These are phyloP conservation scores for Passiflora organensis DNA, from an alignment of 345 rosid species.

Conservation along the genomic window DNA sequence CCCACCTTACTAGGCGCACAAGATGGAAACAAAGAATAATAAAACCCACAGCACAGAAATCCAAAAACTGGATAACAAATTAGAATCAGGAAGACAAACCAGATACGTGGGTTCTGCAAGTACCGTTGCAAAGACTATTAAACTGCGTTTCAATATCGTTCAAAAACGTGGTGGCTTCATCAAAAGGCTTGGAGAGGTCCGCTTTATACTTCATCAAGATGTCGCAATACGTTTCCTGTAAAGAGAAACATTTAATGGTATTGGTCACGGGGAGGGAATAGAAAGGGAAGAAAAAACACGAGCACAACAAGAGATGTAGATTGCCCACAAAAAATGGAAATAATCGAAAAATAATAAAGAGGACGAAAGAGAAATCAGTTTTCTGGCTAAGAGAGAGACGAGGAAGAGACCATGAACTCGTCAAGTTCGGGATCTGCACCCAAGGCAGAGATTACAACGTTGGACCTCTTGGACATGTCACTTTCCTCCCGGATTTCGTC, in stretches of 20 bases:
- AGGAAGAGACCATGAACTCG: slow-evolving; percentile 50
- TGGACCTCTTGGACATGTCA: slow-evolving; percentile 17
- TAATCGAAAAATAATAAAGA: too few species aligned
- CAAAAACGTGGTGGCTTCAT: slow-evolving; percentile 46
- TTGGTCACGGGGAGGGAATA: too few species aligned
- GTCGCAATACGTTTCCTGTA: slow-evolving; percentile 41
- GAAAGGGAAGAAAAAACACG: too few species aligned
- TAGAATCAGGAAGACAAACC: not conserved
- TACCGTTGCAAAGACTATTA: slow-evolving; percentile 33
- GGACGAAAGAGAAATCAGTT: not conserved
- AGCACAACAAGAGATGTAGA: slow-evolving; percentile 24
- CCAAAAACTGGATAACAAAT: slow-evolving; percentile 9
- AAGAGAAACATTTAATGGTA: not conserved
- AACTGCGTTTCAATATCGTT: slow-evolving; percentile 40
- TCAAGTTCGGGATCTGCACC: slow-evolving; percentile 60
- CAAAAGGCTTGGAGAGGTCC: slow-evolving; percentile 42
- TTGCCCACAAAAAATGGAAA: not conserved
- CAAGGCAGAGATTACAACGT: slow-evolving; percentile 16
- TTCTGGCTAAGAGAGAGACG: not conserved
- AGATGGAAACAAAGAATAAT: not conserved
- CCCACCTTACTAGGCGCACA: too few species aligned
- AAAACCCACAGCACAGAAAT: slow-evolving; percentile 20
- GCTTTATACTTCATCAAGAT: slow-evolving; percentile 39
- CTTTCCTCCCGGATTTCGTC: slow-evolving; percentile 36
- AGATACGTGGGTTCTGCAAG: slow-evolving; percentile 21